A percentile compares a stretch with the other conserved stretches of the same genome.
Evolutionary conservation across 1,284 basidiomycete genomes (phyloP).

Genomic region (Microbotryum scabiosae): DNA sequence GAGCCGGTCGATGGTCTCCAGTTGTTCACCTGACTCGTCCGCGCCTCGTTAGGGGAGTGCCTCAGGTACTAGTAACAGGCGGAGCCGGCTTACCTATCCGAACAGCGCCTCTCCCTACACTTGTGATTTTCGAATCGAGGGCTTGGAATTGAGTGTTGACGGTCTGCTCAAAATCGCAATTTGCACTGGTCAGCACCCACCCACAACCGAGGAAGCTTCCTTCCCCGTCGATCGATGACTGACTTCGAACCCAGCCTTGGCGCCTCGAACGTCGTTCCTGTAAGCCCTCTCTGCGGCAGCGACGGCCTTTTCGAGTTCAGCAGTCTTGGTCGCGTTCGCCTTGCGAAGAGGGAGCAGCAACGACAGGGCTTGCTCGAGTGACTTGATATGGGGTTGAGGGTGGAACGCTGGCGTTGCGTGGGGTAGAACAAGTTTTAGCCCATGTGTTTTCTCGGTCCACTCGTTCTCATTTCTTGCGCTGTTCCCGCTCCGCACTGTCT

Average conservation of each 20-base stretch:
- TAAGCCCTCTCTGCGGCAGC: conserved; percentile 86
- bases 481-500: not conserved
- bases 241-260: conserved; percentile 88
- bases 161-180: conserved; percentile 1
- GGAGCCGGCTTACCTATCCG: conserved; percentile 61
- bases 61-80: not conserved
- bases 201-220: not conserved
- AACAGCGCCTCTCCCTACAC: conserved; percentile 89
- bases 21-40: conserved; percentile 95
- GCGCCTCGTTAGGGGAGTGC: no score
- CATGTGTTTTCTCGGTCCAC: no score
- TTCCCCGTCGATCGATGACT: conserved; percentile 27
- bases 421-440: not conserved
- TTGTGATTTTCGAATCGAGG: conserved; percentile 72
- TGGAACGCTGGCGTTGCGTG: conserved; percentile 63
- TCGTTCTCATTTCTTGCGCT: no score
- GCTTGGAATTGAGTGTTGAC: conserved; percentile 27
- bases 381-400: conserved; percentile 82
- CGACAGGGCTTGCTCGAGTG: conserved; percentile 84
- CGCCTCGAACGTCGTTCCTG: conserved; percentile 80
- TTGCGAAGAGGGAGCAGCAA: conserved; percentile 72
- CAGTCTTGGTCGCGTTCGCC: conserved; percentile 78
- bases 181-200: not conserved
- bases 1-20: conserved; percentile 88
- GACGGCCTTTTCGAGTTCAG: conserved; percentile 86